Evolutionary conservation across 805 yeast genomes (phyloP).

Genomic region (Sporopachydermia lactativora): DNA sequence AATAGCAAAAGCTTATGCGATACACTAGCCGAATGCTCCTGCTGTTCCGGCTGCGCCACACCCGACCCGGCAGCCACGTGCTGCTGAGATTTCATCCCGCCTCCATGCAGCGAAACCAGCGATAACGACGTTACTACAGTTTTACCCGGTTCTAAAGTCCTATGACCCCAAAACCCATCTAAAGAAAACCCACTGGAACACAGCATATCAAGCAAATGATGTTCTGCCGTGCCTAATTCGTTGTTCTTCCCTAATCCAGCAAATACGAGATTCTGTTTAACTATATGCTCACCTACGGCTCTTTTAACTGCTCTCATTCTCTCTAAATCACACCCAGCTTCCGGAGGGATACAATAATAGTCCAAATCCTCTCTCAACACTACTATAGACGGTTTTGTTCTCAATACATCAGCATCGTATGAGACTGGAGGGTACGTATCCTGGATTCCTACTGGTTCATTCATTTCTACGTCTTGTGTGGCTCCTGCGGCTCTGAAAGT

Average conservation of each 20-base stretch:
- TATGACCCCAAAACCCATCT: conserved; percentile 70
- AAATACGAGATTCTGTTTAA: conserved; percentile 47
- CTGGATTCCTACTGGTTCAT: conserved; percentile 2
- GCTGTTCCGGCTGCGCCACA: neutral
- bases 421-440: conserved; percentile 17
- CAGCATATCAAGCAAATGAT: conserved; percentile 87
- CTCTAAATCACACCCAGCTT: conserved; percentile 34
- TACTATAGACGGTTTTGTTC: conserved; percentile 77
- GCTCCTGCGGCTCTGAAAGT: conserved; percentile 57
- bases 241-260: conserved; percentile 44
- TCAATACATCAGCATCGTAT: conserved; percentile 47
- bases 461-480: conserved; percentile 24
- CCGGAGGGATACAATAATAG: conserved; percentile 78
- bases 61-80: neutral
- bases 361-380: conserved; percentile 91
- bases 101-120: conserved; percentile 31
- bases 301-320: conserved; percentile 57
- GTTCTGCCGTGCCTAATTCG: conserved; percentile 70
- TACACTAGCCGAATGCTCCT: neutral
- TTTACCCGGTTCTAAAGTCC: conserved; percentile 77
- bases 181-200: conserved; percentile 73
- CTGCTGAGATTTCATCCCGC: conserved; percentile 20
- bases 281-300: conserved; percentile 56
- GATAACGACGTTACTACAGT: conserved; percentile 76
- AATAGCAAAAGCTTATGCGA: conserved; percentile 62